These are phyloP conservation scores for Xylariales sp. DNA, from an alignment of 2,329 filamentous ascomycete species.

Conservation along the genomic window DNA sequence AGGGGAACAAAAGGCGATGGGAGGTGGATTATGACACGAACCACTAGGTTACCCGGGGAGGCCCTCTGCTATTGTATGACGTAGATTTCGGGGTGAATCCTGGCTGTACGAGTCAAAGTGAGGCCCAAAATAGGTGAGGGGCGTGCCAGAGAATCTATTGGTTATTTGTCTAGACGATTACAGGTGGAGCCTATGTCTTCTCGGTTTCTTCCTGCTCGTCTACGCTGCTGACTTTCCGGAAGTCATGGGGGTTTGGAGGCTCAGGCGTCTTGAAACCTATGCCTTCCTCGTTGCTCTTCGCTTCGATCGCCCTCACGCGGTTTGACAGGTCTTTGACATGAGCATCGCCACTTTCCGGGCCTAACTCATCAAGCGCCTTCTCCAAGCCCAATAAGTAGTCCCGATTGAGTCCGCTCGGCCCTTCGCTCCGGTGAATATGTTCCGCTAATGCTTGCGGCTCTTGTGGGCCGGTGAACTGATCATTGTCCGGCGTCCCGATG, in stretches of 20 bases:
- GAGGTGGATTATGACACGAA: constrained; percentile 2
- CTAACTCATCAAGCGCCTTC: constrained; percentile 65
- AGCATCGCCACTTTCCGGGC: constrained; percentile 71
- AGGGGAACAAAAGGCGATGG: neutral
- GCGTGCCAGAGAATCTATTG: too few species aligned
- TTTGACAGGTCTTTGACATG: constrained; percentile 80
- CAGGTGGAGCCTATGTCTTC: constrained; percentile 20
- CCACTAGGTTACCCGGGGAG: neutral
- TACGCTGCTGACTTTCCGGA: constrained; percentile 42
- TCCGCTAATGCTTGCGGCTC: constrained; percentile 72
- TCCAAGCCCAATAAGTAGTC: constrained; percentile 87
- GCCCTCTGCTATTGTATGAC: constrained; percentile 2
- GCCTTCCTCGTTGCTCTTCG: constrained; percentile 14
- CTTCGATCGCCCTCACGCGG: constrained; percentile 62
- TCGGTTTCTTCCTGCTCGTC: constrained; percentile 55
- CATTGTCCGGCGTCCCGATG: constrained; percentile 89
- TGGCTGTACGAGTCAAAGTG: too few species aligned
- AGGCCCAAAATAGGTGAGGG: too few species aligned
- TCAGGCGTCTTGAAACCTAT: neutral
- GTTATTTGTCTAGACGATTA: too few species aligned
- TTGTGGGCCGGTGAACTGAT: constrained; percentile 84
- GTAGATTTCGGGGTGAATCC: neutral
- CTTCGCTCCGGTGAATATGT: constrained; percentile 72
- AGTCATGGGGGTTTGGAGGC: constrained; percentile 26
- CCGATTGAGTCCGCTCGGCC: constrained; percentile 82